Evolutionary conservation across 2,329 filamentous ascomycete genomes (phyloP).

Genomic region (Verticillium tricorpus): DNA sequence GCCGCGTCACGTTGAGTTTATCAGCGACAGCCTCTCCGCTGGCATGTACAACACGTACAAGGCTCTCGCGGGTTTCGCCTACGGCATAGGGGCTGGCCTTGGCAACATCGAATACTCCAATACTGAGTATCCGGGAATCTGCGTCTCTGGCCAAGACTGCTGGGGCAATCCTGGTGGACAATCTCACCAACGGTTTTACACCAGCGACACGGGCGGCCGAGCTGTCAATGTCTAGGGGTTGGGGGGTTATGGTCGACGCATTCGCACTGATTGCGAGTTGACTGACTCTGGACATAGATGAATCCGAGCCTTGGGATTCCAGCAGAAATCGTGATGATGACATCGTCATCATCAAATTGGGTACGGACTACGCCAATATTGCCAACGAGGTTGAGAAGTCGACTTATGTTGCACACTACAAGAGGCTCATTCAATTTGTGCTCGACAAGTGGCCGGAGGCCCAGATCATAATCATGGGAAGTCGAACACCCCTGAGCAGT

Average conservation of each 20-base stretch:
- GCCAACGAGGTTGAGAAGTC: slow-evolving; percentile 33
- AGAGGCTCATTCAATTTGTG: slow-evolving; percentile 39
- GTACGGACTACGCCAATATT: slow-evolving; percentile 40
- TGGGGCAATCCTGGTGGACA: slow-evolving; percentile 47
- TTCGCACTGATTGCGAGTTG: background rate
- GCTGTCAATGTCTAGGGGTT: slow-evolving; percentile 37
- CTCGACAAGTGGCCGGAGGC: slow-evolving; percentile 41
- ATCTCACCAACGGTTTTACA: slow-evolving; percentile 53
- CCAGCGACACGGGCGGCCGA: slow-evolving; percentile 47
- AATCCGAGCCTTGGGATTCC: slow-evolving; percentile 41
- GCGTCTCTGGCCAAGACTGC: slow-evolving; percentile 49
- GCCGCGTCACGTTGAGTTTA: slow-evolving; percentile 34
- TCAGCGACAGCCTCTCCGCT: slow-evolving; percentile 43
- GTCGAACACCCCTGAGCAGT: background rate
- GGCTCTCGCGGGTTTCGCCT: slow-evolving; percentile 51
- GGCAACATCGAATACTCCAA: slow-evolving; percentile 55
- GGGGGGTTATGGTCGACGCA: slow-evolving; percentile 29
- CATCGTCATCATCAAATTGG: slow-evolving; percentile 41
- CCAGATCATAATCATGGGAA: slow-evolving; percentile 39
- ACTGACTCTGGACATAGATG: slow-evolving; percentile 19
- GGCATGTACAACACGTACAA: slow-evolving; percentile 58
- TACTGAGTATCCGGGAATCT: slow-evolving; percentile 55
- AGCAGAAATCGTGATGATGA: slow-evolving; percentile 34
- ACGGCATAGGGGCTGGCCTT: slow-evolving; percentile 49
- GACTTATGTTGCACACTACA: slow-evolving; percentile 35